Conservation (phyloP, 768 basidiomycete genomes). For the Lactifluus piperatus region DNA sequence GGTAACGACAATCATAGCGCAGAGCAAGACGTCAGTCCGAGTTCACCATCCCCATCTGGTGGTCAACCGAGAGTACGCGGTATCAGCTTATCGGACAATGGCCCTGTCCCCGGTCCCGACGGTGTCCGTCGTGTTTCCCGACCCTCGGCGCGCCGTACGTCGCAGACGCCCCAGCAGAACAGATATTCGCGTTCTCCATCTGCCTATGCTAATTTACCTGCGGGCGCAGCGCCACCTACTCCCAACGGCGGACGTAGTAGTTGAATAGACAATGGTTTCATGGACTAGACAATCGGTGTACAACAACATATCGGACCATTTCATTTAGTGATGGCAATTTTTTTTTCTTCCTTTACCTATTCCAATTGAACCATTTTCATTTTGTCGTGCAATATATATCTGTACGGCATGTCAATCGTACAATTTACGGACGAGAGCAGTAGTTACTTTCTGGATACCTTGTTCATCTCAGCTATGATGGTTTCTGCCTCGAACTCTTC, state of each 20-base stretch:
- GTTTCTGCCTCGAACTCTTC: neutral
- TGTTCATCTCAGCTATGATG: neutral
- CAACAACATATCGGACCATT: constrained; percentile 7
- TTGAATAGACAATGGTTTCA: neutral
- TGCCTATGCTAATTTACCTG: constrained; percentile 42
- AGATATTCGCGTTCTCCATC: constrained; percentile 61
- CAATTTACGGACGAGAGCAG: neutral
- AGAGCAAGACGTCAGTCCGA: constrained; percentile 1
- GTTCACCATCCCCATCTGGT: neutral
- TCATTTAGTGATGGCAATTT: constrained; percentile 16
- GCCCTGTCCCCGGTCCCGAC: constrained; percentile 71
- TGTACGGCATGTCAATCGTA: neutral
- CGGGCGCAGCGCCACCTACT: constrained; percentile 55
- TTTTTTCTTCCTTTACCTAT: neutral
- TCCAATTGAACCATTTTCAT: constrained; percentile 1
- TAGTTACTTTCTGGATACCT: constrained; percentile 13
- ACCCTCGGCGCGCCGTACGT: constrained; percentile 45
- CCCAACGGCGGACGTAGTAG: constrained; percentile 9
- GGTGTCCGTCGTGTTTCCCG: constrained; percentile 76
- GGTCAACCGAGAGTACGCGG: constrained; percentile 38
- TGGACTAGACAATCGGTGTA: constrained; percentile 13
- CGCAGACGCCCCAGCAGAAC: constrained; percentile 49
- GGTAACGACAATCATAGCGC: neutral
- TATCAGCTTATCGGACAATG: constrained; percentile 71
- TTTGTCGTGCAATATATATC: neutral